These are phyloP conservation scores for Cryphonectria japonica DNA, from an alignment of 2,329 filamentous ascomycete species.

Conservation along the genomic window DNA sequence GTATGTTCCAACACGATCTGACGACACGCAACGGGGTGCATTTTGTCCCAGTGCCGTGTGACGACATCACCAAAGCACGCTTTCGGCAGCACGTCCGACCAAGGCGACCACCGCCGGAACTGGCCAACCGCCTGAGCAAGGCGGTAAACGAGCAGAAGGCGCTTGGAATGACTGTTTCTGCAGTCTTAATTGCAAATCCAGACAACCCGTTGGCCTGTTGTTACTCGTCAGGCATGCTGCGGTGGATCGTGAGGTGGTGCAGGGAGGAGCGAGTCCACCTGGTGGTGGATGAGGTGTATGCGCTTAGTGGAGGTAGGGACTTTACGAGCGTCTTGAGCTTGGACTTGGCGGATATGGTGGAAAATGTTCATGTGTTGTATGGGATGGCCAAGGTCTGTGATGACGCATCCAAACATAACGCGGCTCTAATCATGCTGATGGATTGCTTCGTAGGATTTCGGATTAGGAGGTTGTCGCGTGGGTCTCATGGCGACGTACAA, in stretches of 20 bases:
- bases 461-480: slow-evolving; percentile 22
- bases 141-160: slow-evolving; percentile 19
- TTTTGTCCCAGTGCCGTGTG: slow-evolving; percentile 22
- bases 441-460: slow-evolving; percentile 15
- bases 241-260: slow-evolving; percentile 24
- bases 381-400: slow-evolving; percentile 17
- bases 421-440: neutral
- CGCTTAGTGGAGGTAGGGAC: slow-evolving; percentile 17
- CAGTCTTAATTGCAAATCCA: slow-evolving; percentile 27
- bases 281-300: slow-evolving; percentile 28
- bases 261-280: slow-evolving; percentile 22
- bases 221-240: slow-evolving; percentile 20
- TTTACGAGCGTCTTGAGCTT: slow-evolving; percentile 25
- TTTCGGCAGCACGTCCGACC: slow-evolving; percentile 26
- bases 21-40: slow-evolving; percentile 25
- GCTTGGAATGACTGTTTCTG: slow-evolving; percentile 22
- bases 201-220: slow-evolving; percentile 25
- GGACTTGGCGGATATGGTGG: slow-evolving; percentile 19
- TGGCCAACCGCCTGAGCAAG: slow-evolving; percentile 16
- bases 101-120: slow-evolving; percentile 23
- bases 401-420: neutral
- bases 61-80: slow-evolving; percentile 25
- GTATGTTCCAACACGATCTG: slow-evolving; percentile 26
- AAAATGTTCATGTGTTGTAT: slow-evolving; percentile 24
- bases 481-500: slow-evolving; percentile 26